Evolutionary conservation across 164 flowering plant species (phyloP), one percentile per base, ranked within the genome.

Genomic region (Vitis vinifera): DNA sequence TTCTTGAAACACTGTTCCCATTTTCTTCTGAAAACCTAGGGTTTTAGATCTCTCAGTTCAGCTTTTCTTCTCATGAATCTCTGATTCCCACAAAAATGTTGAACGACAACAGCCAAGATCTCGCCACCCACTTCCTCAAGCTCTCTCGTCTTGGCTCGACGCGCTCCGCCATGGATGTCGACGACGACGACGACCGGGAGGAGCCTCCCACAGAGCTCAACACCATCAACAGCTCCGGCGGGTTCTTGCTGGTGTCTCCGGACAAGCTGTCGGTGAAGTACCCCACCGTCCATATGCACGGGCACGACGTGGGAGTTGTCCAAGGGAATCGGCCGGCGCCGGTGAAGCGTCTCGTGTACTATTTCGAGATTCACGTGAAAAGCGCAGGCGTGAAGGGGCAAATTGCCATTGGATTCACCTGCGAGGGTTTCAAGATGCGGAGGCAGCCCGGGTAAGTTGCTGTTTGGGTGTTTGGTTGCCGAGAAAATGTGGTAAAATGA

Each of bases 261-360:
- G 97, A 96, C 69, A 96, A 93, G 82, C 79, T 96, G 0, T 85
- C 98, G 47, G 82, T 93, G 19, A 79, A 87, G 79, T 96, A 96
- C 76, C 87, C 91, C 0, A 73, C 44, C 68, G 87, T 82, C 12
- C 71, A 86, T 62, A 70, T 89, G 68, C 99, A 96, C 71, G 97
- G 93, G 4, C 92, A 93, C 76, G 99, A 93, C 50, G 99, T 93
- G 8, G 99, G 99, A 4, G 97, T 86, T 0, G 91, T 89, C 14
- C 99, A 96, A 76, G 89, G 92, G 52, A 87, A 93, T 76, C 75
- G 77, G 57, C 93, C 98, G 1, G 99, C 97, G 12, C 99, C 98
- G 0, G 71, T 68, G 3, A 83, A 77, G 78, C 71, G 87, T 14
- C 78, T 91, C 5, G 77, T 86, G 3, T 96, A 93, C 77, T 96